Conservation (phyloP, 1,284 basidiomycete genomes). For the Tetrapyrgos nigripes region DNA sequence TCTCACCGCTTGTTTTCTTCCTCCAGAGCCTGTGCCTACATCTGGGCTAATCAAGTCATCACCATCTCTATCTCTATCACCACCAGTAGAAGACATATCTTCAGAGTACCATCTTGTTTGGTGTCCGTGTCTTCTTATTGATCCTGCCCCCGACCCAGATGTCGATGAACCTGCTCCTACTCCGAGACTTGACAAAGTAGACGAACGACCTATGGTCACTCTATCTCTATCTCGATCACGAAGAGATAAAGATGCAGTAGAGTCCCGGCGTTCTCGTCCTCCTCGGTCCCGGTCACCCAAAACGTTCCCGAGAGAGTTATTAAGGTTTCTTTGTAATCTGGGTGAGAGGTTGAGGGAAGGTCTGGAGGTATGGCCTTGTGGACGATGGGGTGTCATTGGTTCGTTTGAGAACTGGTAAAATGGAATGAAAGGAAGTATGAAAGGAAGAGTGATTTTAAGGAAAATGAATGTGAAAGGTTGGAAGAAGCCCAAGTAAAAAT, state of each 20-base stretch:
- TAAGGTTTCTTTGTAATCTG: slow-evolving; percentile 21
- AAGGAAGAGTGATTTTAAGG: not conserved
- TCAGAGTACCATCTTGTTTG: slow-evolving; percentile 61
- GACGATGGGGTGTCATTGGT: slow-evolving; percentile 4
- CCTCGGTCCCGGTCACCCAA: no score
- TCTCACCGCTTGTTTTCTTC: slow-evolving; percentile 56
- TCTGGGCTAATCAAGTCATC: slow-evolving; percentile 23
- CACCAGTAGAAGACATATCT: slow-evolving; percentile 35
- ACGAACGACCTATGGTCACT: slow-evolving; percentile 26
- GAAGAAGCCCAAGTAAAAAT: not conserved
- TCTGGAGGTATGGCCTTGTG: slow-evolving; percentile 8
- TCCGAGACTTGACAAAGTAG: slow-evolving; percentile 36
- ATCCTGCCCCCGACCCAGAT: slow-evolving; percentile 19
- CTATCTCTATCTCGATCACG: not conserved
- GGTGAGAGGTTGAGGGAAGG: slow-evolving; percentile 30
- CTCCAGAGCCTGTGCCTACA: slow-evolving; percentile 21
- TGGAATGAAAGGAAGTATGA: slow-evolving; percentile 12
- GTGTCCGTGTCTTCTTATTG: slow-evolving; percentile 43
- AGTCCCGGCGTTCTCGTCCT: not conserved
- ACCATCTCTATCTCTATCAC: slow-evolving; percentile 30
- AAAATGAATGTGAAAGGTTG: slow-evolving; percentile 3
- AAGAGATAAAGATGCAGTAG: not conserved
- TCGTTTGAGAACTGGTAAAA: not conserved
- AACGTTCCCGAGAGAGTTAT: slow-evolving; percentile 3
- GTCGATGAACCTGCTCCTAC: no score